Percentiles rank a stretch among this genome's conserved stretches.
Evolutionary conservation across 2,329 filamentous ascomycete species (phyloP).

Genomic region (Pestalotiopsis sp.): DNA sequence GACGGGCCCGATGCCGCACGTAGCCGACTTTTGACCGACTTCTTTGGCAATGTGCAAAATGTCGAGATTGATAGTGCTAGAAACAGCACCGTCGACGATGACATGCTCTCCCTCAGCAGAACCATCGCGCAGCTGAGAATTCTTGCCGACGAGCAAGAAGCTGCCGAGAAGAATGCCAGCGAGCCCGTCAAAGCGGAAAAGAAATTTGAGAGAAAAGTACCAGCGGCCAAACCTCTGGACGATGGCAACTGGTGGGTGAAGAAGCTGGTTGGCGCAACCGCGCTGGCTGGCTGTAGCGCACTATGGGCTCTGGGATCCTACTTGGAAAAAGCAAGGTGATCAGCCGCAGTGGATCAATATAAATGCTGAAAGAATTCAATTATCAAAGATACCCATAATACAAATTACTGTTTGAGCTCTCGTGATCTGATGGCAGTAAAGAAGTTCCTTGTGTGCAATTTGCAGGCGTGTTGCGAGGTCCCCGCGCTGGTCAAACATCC

Average conservation of each 20-base stretch:
- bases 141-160: slow-evolving; percentile 49
- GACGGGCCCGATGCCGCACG: slow-evolving; percentile 80
- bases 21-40: slow-evolving; percentile 86
- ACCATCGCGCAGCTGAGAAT: slow-evolving; percentile 60
- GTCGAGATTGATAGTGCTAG: slow-evolving; percentile 80
- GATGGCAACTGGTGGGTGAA: slow-evolving; percentile 71
- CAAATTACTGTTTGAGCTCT: background rate
- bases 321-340: slow-evolving; percentile 39
- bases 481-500: no score
- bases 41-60: slow-evolving; percentile 97
- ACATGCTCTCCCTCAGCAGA: slow-evolving; percentile 75
- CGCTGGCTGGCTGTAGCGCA: slow-evolving; percentile 62
- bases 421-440: background rate
- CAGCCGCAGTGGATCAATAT: background rate
- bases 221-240: slow-evolving; percentile 62
- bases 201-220: slow-evolving; percentile 39
- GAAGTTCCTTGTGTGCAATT: background rate
- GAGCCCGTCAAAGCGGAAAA: slow-evolving; percentile 23
- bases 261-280: slow-evolving; percentile 64
- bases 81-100: slow-evolving; percentile 66
- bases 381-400: background rate
- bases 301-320: slow-evolving; percentile 63
- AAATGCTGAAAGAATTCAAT: background rate
- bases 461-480: no score
- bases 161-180: slow-evolving; percentile 30